Evolutionary conservation across 768 basidiomycete species (phyloP).

Genomic region (Chalciporus sphaerocephalus): DNA sequence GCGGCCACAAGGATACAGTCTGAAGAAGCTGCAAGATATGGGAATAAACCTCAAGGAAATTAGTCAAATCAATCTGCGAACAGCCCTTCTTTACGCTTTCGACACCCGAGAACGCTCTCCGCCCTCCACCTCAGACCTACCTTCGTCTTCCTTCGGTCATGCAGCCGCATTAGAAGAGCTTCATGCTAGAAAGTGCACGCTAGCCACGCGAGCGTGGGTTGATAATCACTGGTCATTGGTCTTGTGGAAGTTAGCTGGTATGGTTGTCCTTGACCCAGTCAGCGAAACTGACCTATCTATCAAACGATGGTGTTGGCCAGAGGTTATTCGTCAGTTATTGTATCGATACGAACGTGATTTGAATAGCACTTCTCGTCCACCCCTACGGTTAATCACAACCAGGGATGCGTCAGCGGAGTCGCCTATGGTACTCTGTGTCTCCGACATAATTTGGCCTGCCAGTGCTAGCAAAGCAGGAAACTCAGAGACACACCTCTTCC

Average conservation of each 20-base stretch:
- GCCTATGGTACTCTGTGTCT: constrained; percentile 85
- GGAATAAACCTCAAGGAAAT: constrained; percentile 52
- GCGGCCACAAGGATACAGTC: constrained; percentile 43
- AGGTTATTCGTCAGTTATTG: constrained; percentile 76
- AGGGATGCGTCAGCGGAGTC: constrained; percentile 75
- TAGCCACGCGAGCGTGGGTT: constrained; percentile 79
- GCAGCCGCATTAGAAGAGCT: constrained; percentile 54
- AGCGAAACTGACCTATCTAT: constrained; percentile 41
- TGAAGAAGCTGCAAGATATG: constrained; percentile 42
- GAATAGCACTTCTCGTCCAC: constrained; percentile 71
- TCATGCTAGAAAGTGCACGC: constrained; percentile 51
- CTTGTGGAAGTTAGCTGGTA: constrained; percentile 92
- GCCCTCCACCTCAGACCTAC: constrained; percentile 14
- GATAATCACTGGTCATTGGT: constrained; percentile 88
- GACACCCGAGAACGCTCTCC: constrained; percentile 37
- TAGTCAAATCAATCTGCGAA: constrained; percentile 48
- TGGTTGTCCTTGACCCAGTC: constrained; percentile 70
- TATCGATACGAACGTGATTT: constrained; percentile 91
- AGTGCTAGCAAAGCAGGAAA: constrained; percentile 36
- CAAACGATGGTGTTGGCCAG: constrained; percentile 77
- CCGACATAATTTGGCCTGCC: constrained; percentile 58
- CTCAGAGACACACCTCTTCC: constrained; percentile 36
- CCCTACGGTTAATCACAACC: constrained; percentile 75
- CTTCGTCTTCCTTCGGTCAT: constrained; percentile 40
- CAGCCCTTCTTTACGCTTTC: constrained; percentile 60